phyloP scores from a whole-genome alignment of 2,329 filamentous ascomycete species.

The Akanthomyces uredinophilus region DNA sequence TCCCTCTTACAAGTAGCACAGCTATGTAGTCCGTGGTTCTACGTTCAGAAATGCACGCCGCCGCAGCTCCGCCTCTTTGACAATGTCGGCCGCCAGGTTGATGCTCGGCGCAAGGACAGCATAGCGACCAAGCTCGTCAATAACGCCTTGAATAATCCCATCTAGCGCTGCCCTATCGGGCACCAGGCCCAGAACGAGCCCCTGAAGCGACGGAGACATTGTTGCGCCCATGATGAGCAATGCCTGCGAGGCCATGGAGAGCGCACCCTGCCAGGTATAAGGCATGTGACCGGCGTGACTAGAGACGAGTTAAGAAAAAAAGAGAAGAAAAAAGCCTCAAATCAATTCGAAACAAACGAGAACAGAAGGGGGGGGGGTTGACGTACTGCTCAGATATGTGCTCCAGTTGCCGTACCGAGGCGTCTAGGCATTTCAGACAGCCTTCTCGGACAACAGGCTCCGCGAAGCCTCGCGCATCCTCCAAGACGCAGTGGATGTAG shows the following conservation, averaged over 20 bases:
- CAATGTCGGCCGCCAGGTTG: constrained; percentile 70
- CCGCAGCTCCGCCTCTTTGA: constrained; percentile 71
- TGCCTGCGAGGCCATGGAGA: constrained; percentile 78
- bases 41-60: constrained; percentile 57
- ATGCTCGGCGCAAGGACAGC: constrained; percentile 71
- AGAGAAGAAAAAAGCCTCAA: background rate
- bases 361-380: background rate
- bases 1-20: no score
- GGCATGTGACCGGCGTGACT: constrained; percentile 79
- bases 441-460: constrained; percentile 71
- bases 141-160: constrained; percentile 71
- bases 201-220: constrained; percentile 68
- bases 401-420: constrained; percentile 73
- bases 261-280: constrained; percentile 78
- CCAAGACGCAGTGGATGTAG: constrained; percentile 73
- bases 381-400: constrained; percentile 71
- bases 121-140: constrained; percentile 70
- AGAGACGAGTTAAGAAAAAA: background rate
- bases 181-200: constrained; percentile 55
- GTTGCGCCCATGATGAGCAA: constrained; percentile 79
- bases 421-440: constrained; percentile 76
- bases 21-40: background rate
- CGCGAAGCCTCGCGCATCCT: constrained; percentile 67
- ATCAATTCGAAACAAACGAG: no score
- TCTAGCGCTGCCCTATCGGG: constrained; percentile 60